Evolutionary conservation across 2,329 filamentous ascomycete species (phyloP).

Genomic region (Aureobasidium sp.): DNA sequence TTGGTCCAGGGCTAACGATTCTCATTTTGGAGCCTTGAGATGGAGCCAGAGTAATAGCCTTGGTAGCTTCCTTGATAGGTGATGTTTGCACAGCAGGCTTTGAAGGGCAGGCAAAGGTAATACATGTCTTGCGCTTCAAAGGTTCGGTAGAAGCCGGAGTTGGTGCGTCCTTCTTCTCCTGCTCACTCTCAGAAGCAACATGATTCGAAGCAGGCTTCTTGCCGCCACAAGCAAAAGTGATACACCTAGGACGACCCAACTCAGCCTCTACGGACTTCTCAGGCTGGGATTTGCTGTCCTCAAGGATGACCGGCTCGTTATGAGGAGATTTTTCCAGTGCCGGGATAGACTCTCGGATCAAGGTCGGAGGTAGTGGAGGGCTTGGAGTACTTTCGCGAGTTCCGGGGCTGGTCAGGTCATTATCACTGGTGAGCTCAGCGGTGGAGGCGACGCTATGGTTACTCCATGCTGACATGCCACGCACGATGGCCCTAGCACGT

Average conservation of each 20-base stretch:
- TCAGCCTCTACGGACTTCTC: slow-evolving; percentile 57
- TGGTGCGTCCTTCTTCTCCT: slow-evolving; percentile 22
- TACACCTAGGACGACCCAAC: slow-evolving; percentile 74
- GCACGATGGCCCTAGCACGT: slow-evolving; percentile 24
- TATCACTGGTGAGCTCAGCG: slow-evolving; percentile 90
- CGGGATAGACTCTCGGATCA: slow-evolving; percentile 32
- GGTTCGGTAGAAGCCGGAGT: slow-evolving; percentile 22
- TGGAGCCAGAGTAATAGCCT: slow-evolving; percentile 38
- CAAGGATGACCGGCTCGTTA: slow-evolving; percentile 32
- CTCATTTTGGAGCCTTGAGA: slow-evolving; percentile 6
- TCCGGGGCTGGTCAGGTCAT: slow-evolving; percentile 69
- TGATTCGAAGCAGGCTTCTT: slow-evolving; percentile 43
- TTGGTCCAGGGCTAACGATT: slow-evolving; percentile 16
- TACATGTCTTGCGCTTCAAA: slow-evolving; percentile 51
- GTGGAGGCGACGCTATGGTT: slow-evolving; percentile 72
- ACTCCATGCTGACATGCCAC: slow-evolving; percentile 62
- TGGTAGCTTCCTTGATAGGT: slow-evolving; percentile 25
- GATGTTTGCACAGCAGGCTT: slow-evolving; percentile 38
- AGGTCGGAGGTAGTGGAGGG: slow-evolving; percentile 64
- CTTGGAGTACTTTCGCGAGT: slow-evolving; percentile 81
- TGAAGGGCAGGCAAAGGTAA: slow-evolving; percentile 69
- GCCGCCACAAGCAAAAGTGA: slow-evolving; percentile 81
- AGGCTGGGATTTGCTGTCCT: slow-evolving; percentile 29
- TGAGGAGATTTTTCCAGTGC: slow-evolving; percentile 35
- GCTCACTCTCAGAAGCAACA: slow-evolving; percentile 26